These are phyloP conservation scores for Kodamaea arcana DNA, from an alignment of 1,139 yeast genomes.

Conservation along the genomic window DNA sequence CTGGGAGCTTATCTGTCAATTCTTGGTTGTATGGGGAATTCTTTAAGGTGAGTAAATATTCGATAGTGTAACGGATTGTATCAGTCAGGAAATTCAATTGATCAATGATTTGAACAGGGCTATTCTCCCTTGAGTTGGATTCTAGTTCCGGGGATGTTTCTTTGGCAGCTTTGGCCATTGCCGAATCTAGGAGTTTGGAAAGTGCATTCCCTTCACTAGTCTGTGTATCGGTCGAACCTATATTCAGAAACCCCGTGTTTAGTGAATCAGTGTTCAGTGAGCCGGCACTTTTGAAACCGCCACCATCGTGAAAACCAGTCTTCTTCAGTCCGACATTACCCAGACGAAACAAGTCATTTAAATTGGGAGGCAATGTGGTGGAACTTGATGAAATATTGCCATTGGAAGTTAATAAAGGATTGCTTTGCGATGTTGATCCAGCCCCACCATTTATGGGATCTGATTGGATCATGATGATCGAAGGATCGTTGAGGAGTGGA, in stretches of 20 bases:
- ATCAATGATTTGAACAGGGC: constrained; percentile 14
- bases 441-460: neutral
- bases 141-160: constrained; percentile 42
- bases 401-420: neutral
- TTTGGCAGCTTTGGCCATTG: constrained; percentile 45
- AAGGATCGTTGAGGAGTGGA: constrained; percentile 31
- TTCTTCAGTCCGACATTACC: too few relatives aligned
- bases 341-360: too few relatives aligned
- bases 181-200: constrained; percentile 35
- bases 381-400: neutral
- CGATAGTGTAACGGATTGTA: constrained; percentile 29
- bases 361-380: neutral
- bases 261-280: too few relatives aligned
- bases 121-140: constrained; percentile 14
- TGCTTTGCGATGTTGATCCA: neutral
- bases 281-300: too few relatives aligned
- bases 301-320: neutral
- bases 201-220: constrained; percentile 40
- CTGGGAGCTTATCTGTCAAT: constrained; percentile 34
- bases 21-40: constrained; percentile 33
- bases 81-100: neutral
- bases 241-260: too few relatives aligned
- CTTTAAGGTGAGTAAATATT: constrained; percentile 31
- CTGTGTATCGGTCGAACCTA: constrained; percentile 20
- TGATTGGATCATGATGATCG: constrained; percentile 21